These are phyloP conservation scores for Sextonia rubra DNA, from an alignment of 164 flowering plant genomes.

Conservation along the genomic window DNA sequence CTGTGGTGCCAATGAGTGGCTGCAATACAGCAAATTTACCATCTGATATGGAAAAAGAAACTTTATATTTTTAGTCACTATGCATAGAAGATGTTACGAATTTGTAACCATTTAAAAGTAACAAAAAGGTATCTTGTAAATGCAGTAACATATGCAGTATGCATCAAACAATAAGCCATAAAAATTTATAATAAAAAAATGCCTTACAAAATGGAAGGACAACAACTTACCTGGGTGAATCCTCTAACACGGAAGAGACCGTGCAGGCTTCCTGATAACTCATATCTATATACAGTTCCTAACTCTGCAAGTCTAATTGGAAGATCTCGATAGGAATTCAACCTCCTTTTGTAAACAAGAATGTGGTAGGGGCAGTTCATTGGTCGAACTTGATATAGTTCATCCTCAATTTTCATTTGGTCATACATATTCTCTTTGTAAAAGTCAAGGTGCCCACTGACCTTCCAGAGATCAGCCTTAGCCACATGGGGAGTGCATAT, in stretches of 20 bases:
- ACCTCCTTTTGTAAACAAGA: conserved; percentile 72
- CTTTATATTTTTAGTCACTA: neutral
- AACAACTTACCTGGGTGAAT: conserved; percentile 80
- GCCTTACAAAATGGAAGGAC: neutral
- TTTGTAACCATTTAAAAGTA: neutral
- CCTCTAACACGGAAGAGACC: conserved; percentile 99
- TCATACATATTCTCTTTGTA: conserved; percentile 94
- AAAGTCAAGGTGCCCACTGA: conserved; percentile 94
- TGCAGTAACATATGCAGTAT: neutral
- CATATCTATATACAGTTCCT: conserved; percentile 94
- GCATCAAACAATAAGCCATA: neutral
- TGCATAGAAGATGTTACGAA: neutral
- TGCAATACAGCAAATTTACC: neutral
- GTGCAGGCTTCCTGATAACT: conserved; percentile 92
- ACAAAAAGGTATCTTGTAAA: neutral
- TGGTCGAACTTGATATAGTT: conserved; percentile 90
- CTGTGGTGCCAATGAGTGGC: too few species aligned
- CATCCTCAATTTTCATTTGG: conserved; percentile 90
- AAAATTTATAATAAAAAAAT: too few species aligned
- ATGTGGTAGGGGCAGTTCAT: conserved; percentile 99
- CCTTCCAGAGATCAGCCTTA: conserved; percentile 87
- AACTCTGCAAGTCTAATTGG: conserved; percentile 94
- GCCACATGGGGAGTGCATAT: conserved; percentile 95
- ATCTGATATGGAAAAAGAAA: neutral
- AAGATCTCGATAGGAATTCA: conserved; percentile 83